Evolutionary conservation across 768 basidiomycete species (phyloP).

Genomic region (Termitomyces sp.): DNA sequence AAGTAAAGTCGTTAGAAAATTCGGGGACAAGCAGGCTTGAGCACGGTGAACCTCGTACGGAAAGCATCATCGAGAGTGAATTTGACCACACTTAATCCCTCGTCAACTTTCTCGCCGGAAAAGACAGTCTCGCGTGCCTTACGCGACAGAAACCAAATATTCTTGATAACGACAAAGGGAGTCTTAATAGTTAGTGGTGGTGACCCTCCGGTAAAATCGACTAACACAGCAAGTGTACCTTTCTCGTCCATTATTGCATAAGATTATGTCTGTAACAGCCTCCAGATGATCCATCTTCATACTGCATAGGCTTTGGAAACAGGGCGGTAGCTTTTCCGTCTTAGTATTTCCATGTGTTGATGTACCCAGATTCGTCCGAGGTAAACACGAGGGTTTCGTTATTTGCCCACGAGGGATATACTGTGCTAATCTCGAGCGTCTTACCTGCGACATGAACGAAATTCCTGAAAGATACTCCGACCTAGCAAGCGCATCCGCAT

Average conservation of each 20-base stretch:
- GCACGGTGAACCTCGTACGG: conserved; percentile 13
- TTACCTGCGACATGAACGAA: conserved; percentile 45
- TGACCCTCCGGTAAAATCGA: conserved; percentile 25
- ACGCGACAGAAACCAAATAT: conserved; percentile 27
- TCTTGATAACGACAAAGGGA: conserved; percentile 36
- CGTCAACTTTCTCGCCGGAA: conserved; percentile 35
- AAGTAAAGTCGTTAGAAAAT: conserved; percentile 32
- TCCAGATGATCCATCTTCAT: conserved; percentile 55
- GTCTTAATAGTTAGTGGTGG: conserved; percentile 27
- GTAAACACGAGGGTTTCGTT: conserved; percentile 57
- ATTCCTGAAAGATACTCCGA: conserved; percentile 28
- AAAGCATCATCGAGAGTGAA: conserved; percentile 21
- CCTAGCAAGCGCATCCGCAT: conserved; percentile 38
- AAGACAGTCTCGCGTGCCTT: conserved; percentile 31
- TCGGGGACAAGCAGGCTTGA: conserved; percentile 15
- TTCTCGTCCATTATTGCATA: conserved; percentile 38
- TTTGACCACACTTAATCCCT: conserved; percentile 29
- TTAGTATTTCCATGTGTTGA: conserved; percentile 57
- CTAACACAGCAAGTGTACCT: conserved; percentile 28
- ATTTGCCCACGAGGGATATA: conserved; percentile 55
- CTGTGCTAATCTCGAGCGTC: conserved; percentile 41
- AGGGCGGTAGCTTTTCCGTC: conserved; percentile 28
- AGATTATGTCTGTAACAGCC: conserved; percentile 43
- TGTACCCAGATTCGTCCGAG: conserved; percentile 58
- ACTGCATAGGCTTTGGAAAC: conserved; percentile 34